These are phyloP conservation scores for Aureobasidium uvarum DNA, from an alignment of 2,329 filamentous ascomycete species.

Conservation along the genomic window DNA sequence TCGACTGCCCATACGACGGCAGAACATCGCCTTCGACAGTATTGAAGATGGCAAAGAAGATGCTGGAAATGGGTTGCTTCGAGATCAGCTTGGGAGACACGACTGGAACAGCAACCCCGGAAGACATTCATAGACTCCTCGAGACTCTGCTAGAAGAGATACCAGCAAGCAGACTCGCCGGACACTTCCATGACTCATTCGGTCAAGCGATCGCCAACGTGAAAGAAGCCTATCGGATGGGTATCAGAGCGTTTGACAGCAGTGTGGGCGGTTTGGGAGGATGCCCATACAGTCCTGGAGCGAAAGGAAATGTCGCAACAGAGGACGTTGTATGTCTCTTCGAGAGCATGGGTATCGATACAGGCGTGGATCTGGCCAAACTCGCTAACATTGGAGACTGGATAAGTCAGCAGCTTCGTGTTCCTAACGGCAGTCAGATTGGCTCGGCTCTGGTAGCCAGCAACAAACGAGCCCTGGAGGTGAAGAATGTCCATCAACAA, in stretches of 20 bases:
- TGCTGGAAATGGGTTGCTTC: conserved; percentile 86
- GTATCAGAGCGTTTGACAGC: conserved; percentile 74
- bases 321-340: conserved; percentile 78
- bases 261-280: conserved; percentile 79
- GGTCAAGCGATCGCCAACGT: conserved; percentile 80
- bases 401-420: conserved; percentile 65
- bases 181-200: conserved; percentile 89
- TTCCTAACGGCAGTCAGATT: conserved; percentile 62
- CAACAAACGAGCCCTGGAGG: background rate
- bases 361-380: conserved; percentile 67
- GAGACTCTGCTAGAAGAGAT: conserved; percentile 64
- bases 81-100: conserved; percentile 90
- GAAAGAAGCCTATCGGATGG: conserved; percentile 71
- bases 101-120: conserved; percentile 84
- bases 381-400: conserved; percentile 68
- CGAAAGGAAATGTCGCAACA: conserved; percentile 81
- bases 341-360: conserved; percentile 70
- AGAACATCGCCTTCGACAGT: conserved; percentile 55
- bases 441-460: conserved; percentile 54
- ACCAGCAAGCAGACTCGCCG: conserved; percentile 67
- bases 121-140: conserved; percentile 64
- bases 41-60: conserved; percentile 58
- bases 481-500: background rate
- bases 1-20: conserved; percentile 75
- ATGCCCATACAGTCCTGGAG: conserved; percentile 80